phyloP scores from a whole-genome alignment of 2,329 filamentous ascomycete genomes.

The Pseudohalonectria lignicola region DNA sequence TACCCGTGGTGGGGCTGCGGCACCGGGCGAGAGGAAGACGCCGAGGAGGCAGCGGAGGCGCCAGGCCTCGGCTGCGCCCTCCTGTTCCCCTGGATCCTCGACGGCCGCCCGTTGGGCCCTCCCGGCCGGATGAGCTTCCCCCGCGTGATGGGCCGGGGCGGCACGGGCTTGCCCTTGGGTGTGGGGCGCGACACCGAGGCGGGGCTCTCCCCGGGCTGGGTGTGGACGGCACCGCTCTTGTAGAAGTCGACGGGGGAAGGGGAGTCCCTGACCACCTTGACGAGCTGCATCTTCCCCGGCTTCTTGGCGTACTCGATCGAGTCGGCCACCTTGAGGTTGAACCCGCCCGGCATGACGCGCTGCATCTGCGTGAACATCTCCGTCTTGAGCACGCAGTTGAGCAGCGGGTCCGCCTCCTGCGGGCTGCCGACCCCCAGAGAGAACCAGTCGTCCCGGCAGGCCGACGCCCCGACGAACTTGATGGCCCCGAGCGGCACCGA shows the following conservation, averaged over 20 bases:
- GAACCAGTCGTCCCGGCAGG: constrained; percentile 90
- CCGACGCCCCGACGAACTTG: constrained; percentile 76
- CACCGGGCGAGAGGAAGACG: constrained; percentile 8
- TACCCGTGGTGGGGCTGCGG: constrained; percentile 15
- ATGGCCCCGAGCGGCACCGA: constrained; percentile 77
- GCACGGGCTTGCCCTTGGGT: constrained; percentile 75
- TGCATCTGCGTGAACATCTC: constrained; percentile 92
- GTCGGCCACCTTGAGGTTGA: constrained; percentile 75
- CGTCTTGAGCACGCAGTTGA: constrained; percentile 92
- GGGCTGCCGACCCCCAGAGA: constrained; percentile 80
- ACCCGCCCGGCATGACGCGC: constrained; percentile 64
- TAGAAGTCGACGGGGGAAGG: constrained; percentile 70
- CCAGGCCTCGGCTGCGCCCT: constrained; percentile 31
- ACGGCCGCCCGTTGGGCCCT: constrained; percentile 71
- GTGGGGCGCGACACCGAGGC: constrained; percentile 76
- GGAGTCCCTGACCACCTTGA: constrained; percentile 87
- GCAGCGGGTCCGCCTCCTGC: constrained; percentile 84
- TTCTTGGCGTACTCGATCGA: constrained; percentile 96
- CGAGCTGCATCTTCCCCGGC: constrained; percentile 76
- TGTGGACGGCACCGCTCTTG: constrained; percentile 89
- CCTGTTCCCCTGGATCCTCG: constrained; percentile 50
- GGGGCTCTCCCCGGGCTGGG: constrained; percentile 70
- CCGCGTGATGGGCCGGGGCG: constrained; percentile 81
- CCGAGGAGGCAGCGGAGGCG: constrained; percentile 12
- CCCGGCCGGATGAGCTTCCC: constrained; percentile 88